phyloP scores from a whole-genome alignment of 164 flowering plant genomes.

The Vitis vinifera region ASM3070453v1 NC_081822.1:32055501-32056000 shows the following conservation, averaged over 20 bases:
- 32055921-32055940: background rate
- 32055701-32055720: conserved; percentile 19
- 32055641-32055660: too few relatives aligned
- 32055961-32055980: background rate
- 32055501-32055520: too few relatives aligned
- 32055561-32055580: too few relatives aligned
- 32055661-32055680: conserved; percentile 7
- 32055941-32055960: conserved; percentile 1
- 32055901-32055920: background rate
- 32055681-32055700: conserved; percentile 10
- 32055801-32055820: too few relatives aligned
- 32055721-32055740: background rate
- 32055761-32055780: conserved; percentile 4
- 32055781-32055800: too few relatives aligned
- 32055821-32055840: background rate
- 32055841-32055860: too few relatives aligned
- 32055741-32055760: background rate
- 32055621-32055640: too few relatives aligned
- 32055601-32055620: too few relatives aligned
- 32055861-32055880: too few relatives aligned
- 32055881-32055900: background rate
- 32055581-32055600: too few relatives aligned
- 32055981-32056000: background rate
- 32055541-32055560: too few relatives aligned
- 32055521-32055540: too few relatives aligned